These are phyloP conservation scores for Komagataella pastoris DNA, from an alignment of 805 yeast genomes.

Conservation along the genomic window DNA sequence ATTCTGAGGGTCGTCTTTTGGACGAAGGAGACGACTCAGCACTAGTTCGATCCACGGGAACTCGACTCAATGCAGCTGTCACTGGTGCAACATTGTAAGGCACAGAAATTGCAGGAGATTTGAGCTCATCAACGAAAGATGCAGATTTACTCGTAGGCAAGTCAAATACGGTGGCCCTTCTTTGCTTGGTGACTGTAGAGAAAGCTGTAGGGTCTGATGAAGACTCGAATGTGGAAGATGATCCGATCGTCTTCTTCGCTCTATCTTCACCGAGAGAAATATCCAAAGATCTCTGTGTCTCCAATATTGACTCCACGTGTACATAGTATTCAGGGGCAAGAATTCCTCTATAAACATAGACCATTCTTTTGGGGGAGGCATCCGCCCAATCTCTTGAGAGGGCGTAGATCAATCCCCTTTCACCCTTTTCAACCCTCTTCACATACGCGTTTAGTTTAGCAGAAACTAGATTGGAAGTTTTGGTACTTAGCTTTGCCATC, in stretches of 20 bases:
- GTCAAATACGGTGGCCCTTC: constrained; percentile 42
- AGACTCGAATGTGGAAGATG: not conserved
- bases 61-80: constrained; percentile 39
- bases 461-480: constrained; percentile 67
- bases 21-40: constrained; percentile 1
- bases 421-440: constrained; percentile 77
- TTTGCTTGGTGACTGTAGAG: constrained; percentile 18
- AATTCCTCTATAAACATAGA: constrained; percentile 71
- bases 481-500: constrained; percentile 70
- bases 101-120: constrained; percentile 27
- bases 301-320: constrained; percentile 56
- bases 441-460: constrained; percentile 81
- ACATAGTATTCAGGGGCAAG: constrained; percentile 63
- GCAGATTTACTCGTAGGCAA: not conserved
- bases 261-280: constrained; percentile 4
- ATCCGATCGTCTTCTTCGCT: not conserved
- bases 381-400: constrained; percentile 85
- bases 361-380: constrained; percentile 82
- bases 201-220: constrained; percentile 1
- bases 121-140: constrained; percentile 1
- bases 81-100: constrained; percentile 74
- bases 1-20: constrained; percentile 11
- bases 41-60: not conserved
- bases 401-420: constrained; percentile 56
- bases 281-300: constrained; percentile 25